Base-by-base conservation (phyloP, 2,329 filamentous ascomycete species). In the Colletotrichum chlorophyti region DNA sequence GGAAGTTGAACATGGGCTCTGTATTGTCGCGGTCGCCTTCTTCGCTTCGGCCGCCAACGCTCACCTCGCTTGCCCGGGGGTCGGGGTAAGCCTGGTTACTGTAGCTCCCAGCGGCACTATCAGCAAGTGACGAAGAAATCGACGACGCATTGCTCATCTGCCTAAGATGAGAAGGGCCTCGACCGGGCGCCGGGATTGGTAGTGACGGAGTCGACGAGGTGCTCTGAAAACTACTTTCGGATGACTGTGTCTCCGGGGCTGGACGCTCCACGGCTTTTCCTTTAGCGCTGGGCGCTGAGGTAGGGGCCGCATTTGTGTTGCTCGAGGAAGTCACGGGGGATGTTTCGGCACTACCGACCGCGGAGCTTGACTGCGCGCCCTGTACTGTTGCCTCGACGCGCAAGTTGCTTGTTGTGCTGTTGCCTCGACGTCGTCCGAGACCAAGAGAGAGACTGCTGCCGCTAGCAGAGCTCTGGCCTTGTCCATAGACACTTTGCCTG, bases 1-100 rank as follows among this genome's bases (percentile, higher is more conserved):
- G 83, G 70, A 97, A 97, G 72, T 97, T 97, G 74, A 96, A 95
- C 84, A 97, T 86, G 3, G 92, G 86, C 69, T 97, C 93, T 0
- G 82, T 76, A 5, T 80, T 77, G 21, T 83, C 82, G 6, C 77
- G 73, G 21, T 86, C 82, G 11, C 78, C 77, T 10, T 79, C 78
- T 15, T 79, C 76, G 53, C 76, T 78, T 52, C 75, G 75, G 14
- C 71, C 76, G 9, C 75, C 77, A 3, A 85, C 70, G 38, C 82
- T 85, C 2, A 83, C 68, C 5, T 81, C 82, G 61, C 84, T 88
- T 1, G 78, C 79, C 42, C 79, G 82, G 0, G 84, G 81, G 5
- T 79, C 76, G 5, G 71, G 54, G 10, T 72, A 71, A 1, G 71
- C 74, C 2, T 70, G 70, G 2, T 72, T 73, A 4, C 65, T 70